phyloP scores from a whole-genome alignment of 495 filamentous ascomycete species.

The Aspergillus nidulans region DNA sequence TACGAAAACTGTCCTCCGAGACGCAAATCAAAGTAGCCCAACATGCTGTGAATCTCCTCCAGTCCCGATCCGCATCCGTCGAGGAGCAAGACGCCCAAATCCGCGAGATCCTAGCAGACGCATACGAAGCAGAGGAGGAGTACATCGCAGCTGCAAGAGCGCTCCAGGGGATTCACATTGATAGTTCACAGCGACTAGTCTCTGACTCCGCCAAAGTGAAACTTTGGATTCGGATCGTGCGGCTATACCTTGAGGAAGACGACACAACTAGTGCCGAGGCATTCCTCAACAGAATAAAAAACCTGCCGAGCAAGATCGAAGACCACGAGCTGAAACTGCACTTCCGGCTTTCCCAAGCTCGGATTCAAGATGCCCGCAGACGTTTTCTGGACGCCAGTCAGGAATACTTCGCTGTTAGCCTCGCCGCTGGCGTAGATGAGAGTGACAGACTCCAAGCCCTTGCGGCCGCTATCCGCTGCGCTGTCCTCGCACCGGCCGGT shows the following conservation, averaged over 20 bases:
- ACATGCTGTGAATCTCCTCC: constrained; percentile 61
- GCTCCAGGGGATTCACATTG: constrained; percentile 80
- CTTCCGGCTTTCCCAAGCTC: constrained; percentile 86
- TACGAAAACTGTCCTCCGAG: constrained; percentile 53
- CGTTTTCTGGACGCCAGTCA: constrained; percentile 86
- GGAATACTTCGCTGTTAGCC: constrained; percentile 81
- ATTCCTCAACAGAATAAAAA: constrained; percentile 89
- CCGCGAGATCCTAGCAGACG: constrained; percentile 74
- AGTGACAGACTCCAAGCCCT: constrained; percentile 80
- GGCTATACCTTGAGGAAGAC: constrained; percentile 91
- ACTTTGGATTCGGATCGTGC: constrained; percentile 90
- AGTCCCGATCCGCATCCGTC: constrained; percentile 64
- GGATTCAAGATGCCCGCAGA: constrained; percentile 85
- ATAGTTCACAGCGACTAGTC: constrained; percentile 79
- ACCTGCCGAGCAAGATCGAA: constrained; percentile 73
- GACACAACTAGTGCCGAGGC: constrained; percentile 79
- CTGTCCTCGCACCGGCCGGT: constrained; percentile 89
- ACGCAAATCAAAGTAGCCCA: constrained; percentile 66
- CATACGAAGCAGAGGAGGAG: constrained; percentile 78
- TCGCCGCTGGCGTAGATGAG: constrained; percentile 71
- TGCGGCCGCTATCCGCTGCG: constrained; percentile 84
- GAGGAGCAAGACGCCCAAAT: constrained; percentile 81
- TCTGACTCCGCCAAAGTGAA: constrained; percentile 70
- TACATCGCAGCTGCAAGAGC: constrained; percentile 70
- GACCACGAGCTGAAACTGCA: constrained; percentile 70